phyloP scores from a whole-genome alignment of 2,329 filamentous ascomycete genomes.

The Bipolaris sorokiniana region DNA sequence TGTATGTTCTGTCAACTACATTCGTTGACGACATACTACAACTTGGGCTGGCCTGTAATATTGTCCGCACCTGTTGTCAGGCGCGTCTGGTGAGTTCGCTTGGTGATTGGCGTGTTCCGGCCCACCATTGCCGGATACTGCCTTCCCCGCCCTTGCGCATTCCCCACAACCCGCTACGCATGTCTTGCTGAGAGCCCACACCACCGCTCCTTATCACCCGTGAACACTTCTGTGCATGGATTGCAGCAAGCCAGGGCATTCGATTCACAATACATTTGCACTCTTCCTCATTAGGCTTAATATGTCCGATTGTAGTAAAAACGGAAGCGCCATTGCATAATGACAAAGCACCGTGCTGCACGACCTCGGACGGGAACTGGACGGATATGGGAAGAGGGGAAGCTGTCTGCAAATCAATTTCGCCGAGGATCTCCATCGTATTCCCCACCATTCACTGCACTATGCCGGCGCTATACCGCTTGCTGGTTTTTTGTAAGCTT shows the following conservation, averaged over 20 bases:
- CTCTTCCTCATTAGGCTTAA: not conserved
- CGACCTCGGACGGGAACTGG: not conserved
- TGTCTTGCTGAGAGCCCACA: not conserved
- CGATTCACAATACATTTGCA: not conserved
- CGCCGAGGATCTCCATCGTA: not conserved
- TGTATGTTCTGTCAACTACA: not conserved
- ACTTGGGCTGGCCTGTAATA: not conserved
- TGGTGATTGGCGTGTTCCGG: not conserved
- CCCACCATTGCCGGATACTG: not conserved
- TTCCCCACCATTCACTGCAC: slow-evolving; percentile 1
- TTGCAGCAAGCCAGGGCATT: no score
- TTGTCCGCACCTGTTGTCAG: not conserved
- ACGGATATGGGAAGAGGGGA: slow-evolving; percentile 2
- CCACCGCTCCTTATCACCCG: not conserved
- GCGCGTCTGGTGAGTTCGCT: not conserved
- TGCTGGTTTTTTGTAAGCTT: not conserved
- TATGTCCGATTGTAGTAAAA: not conserved
- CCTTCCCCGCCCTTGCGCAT: slow-evolving; percentile 3
- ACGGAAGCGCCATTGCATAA: not conserved
- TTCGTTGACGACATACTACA: not conserved
- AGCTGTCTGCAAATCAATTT: not conserved
- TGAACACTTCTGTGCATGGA: no score
- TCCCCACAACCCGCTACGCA: not conserved
- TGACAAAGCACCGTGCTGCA: slow-evolving; percentile 1
- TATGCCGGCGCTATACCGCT: not conserved